Evolutionary conservation across 2,329 filamentous ascomycete genomes (phyloP).

Genomic region (Alternaria arborescens): DNA sequence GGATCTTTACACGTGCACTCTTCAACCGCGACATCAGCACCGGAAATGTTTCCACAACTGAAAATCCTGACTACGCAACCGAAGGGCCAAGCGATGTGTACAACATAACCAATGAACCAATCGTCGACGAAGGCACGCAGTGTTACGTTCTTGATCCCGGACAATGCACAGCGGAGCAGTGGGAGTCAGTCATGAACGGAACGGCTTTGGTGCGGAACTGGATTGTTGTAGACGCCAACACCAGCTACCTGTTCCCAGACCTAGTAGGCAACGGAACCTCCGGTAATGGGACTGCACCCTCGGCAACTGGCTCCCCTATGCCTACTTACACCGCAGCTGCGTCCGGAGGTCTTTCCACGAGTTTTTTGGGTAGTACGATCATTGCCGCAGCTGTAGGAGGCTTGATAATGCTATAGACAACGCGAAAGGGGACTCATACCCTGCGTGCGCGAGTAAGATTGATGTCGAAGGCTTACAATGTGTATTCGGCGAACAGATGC

Average conservation of each 20-base stretch:
- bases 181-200: conserved; percentile 43
- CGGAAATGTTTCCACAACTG: conserved; percentile 55
- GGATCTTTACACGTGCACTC: conserved; percentile 62
- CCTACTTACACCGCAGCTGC: conserved; percentile 20
- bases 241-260: conserved; percentile 42
- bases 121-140: conserved; percentile 50
- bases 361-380: conserved; percentile 13
- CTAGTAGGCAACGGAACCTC: conserved; percentile 25
- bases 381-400: conserved; percentile 19
- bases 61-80: conserved; percentile 51
- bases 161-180: conserved; percentile 44
- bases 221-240: conserved; percentile 48
- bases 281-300: conserved; percentile 15
- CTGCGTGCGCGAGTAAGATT: neutral
- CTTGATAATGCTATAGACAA: conserved; percentile 17
- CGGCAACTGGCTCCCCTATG: neutral
- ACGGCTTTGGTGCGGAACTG: conserved; percentile 44
- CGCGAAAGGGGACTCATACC: neutral
- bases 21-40: conserved; percentile 63
- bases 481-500: neutral
- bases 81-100: conserved; percentile 51
- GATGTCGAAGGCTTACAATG: neutral
- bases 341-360: conserved; percentile 4
- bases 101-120: conserved; percentile 57
- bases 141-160: conserved; percentile 45